Base-by-base conservation (phyloP, 768 basidiomycete species). In the Paxillus involutus region DNA sequence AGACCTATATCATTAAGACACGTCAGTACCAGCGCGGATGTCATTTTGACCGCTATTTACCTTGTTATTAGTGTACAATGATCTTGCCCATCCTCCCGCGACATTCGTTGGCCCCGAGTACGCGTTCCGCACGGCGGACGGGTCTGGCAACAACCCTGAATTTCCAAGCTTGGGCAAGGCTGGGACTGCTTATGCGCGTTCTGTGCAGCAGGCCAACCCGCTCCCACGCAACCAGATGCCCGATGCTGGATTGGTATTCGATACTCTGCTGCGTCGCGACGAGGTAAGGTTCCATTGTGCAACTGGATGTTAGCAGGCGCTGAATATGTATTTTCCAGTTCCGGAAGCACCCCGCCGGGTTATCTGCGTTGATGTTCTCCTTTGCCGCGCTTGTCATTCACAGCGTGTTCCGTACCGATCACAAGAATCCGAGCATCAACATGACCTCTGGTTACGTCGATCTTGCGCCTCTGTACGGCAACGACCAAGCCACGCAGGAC, bases 371-470 rank as follows among this genome's bases (percentile, higher is more conserved):
- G 64, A 87, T 93, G 85, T 93, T 93, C 64, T 75, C 85, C 7
- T 92, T 89, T 57, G 91, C 90, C 8, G 84, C 90, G 2, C 78
- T 92, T 12, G 89, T 93, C 39, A 90, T 92, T 47, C 91, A 92
- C 64, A 91, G 88, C 44, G 84, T 91, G 50, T 95, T 95, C 81
- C 89, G 89, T 41, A 94, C 92, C 0, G 82, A 83, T 11, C 88
- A 89, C 66, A 69, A 63, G 10, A 75, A 88, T 46, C 75, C 77
- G 14, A 79, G 78, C 62, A 84, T 90, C 60, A 95, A 95, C 70
- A 81, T 91, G 65, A 93, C 93, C 2, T 89, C 89, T 0, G 87
- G 89, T 12, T 95, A 95, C 62, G 84, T 94, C 47, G 93, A 95
- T 63, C 79, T 95, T 2, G 82, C 85, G 3, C 89, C 90, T 3